phyloP scores from a whole-genome alignment of 441 rosid genomes.

The Erodium chrysanthum region DNA sequence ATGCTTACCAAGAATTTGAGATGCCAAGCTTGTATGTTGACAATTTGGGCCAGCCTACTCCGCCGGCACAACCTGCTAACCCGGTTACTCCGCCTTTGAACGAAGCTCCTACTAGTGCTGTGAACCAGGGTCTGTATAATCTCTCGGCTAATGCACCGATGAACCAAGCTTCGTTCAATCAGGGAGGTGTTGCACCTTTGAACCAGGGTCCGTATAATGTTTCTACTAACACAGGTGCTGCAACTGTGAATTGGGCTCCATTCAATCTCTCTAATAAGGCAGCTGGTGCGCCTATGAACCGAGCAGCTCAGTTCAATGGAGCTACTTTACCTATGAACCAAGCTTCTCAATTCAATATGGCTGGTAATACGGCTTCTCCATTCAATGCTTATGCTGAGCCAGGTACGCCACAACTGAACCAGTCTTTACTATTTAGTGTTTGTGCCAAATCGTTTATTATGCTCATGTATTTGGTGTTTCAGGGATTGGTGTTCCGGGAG shows the following conservation, averaged over 20 bases:
- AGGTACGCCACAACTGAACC: slow-evolving; percentile 1
- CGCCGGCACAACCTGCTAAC: slow-evolving; percentile 19
- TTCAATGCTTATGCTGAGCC: not conserved
- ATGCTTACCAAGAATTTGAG: slow-evolving; percentile 34
- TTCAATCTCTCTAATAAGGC: not conserved
- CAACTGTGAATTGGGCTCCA: not conserved
- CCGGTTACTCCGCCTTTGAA: slow-evolving; percentile 26
- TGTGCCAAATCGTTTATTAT: not conserved
- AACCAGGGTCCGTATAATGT: not conserved
- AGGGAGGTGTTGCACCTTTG: not conserved
- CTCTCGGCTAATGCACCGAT: too few species aligned
- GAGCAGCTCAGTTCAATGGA: not conserved
- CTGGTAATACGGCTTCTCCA: not conserved
- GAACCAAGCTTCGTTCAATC: not conserved
- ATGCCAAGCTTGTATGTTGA: slow-evolving; percentile 43
- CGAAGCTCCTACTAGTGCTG: slow-evolving; percentile 20
- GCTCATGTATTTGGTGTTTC: slow-evolving; percentile 33
- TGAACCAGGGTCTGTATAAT: too few species aligned
- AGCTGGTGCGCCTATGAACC: not conserved
- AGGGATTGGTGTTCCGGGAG: slow-evolving; percentile 65
- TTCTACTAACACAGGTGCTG: not conserved
- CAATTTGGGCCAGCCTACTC: slow-evolving; percentile 28
- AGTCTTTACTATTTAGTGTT: not conserved
- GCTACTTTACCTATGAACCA: not conserved
- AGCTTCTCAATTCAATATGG: not conserved